phyloP scores from a whole-genome alignment of 148 eudicot species.

The Fagopyrum esculentum region DNA sequence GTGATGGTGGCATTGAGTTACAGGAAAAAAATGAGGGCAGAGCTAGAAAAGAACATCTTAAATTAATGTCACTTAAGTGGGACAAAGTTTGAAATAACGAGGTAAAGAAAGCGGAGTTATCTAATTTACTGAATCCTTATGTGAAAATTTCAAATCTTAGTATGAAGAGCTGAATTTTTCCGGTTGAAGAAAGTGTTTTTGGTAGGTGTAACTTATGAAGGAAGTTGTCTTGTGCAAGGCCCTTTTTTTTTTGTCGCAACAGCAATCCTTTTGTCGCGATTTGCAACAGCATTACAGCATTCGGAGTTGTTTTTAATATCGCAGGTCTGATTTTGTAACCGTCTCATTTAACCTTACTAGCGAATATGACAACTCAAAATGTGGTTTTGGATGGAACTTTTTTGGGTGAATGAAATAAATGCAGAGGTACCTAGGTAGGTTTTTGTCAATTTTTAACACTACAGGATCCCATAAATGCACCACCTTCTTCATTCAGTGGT shows the following conservation, averaged over 20 bases:
- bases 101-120: neutral
- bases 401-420: neutral
- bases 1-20: neutral
- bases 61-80: neutral
- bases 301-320: neutral
- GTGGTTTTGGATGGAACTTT: neutral
- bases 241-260: neutral
- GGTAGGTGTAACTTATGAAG: neutral
- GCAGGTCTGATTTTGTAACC: neutral
- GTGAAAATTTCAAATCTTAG: neutral
- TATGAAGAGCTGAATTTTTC: neutral
- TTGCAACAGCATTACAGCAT: neutral
- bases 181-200: neutral
- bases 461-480: neutral
- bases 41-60: neutral
- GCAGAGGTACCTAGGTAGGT: neutral
- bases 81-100: neutral
- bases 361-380: neutral
- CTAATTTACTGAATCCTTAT: neutral
- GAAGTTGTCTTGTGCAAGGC: constrained; percentile 1
- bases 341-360: neutral
- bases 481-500: neutral
- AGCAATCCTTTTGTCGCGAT: neutral
- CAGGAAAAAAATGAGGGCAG: neutral
- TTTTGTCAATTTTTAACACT: neutral